Base-by-base conservation (phyloP, 768 basidiomycete genomes). In the Amanita molliuscula region DNA sequence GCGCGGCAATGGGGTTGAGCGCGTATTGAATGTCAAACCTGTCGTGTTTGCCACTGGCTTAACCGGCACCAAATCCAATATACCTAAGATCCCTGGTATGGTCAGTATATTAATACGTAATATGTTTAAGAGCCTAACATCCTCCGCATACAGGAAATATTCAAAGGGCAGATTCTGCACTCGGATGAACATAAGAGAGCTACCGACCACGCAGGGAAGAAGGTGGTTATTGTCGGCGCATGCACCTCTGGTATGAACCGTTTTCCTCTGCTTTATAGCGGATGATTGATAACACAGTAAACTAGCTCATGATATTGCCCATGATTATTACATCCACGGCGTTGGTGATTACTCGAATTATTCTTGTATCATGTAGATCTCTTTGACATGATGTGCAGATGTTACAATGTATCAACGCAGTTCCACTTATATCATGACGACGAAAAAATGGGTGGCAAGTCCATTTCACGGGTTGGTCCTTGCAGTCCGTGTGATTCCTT, bases 141-240 rank as follows among this genome's bases (percentile, higher is more conserved):
- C 3, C 36, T 25, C 7, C 26, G 6, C 13, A 6, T 25, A 4
- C 43, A 71, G 60, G 70, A 67, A 15, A 56, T 46, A 16, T 76
- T 73, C 65, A 74, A 74, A 55, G 84, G 83, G 3, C 59, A 69
- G 38, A 54, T 70, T 1, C 43, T 75, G 1, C 84, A 86, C 59
- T 79, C 82, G 0, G 66, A 67, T 1, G 52, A 69, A 18, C 77
- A 78, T 60, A 74, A 68, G 20, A 65, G 67, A 6, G 77, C 77
- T n/a, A n/a, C n/a, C n/a, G n/a, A n/a, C n/a, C n/a, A n/a, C n/a
- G n/a, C n/a, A n/a, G n/a, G n/a, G n/a, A 84, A 84, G 67, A 82
- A 78, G 55, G 81, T 76, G 4, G 67, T 84, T 1, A 68, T 86
- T 15, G 67, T 86, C 1, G 84, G 84, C 13, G 75, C 82, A 13